phyloP scores from a whole-genome alignment of 805 yeast genomes.

The Spathaspora boniae region DNA sequence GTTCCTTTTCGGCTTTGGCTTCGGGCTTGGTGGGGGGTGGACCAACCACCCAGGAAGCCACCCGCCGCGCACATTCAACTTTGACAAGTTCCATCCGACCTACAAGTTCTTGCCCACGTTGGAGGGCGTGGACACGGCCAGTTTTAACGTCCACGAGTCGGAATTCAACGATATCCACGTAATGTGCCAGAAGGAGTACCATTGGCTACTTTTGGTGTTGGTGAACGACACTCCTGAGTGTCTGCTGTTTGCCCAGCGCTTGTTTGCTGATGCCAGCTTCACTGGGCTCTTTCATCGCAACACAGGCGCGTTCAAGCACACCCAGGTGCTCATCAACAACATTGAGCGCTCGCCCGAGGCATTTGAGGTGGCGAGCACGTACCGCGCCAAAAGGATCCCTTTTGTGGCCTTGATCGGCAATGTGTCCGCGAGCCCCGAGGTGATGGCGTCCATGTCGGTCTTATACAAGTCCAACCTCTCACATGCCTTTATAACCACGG shows the following conservation, averaged over 20 bases:
- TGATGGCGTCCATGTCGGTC: conserved; percentile 38
- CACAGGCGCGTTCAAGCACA: conserved; percentile 26
- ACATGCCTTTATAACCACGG: conserved; percentile 13
- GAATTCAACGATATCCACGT: conserved; percentile 31
- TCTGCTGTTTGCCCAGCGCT: conserved; percentile 13
- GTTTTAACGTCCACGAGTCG: conserved; percentile 12
- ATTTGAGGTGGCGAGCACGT: conserved; percentile 32
- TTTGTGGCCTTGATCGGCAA: conserved; percentile 37
- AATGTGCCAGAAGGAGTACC: conserved; percentile 22
- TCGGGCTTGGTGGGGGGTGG: neutral
- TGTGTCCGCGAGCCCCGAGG: conserved; percentile 30
- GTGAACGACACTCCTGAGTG: conserved; percentile 23
- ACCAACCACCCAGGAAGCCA: conserved; percentile 12
- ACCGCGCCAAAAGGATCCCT: conserved; percentile 28
- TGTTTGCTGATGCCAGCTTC: conserved; percentile 17
- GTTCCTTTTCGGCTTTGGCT: conserved; percentile 19
- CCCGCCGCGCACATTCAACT: conserved; percentile 26
- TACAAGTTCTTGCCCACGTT: conserved; percentile 11
- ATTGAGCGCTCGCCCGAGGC: conserved; percentile 33
- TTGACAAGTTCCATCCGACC: conserved; percentile 20
- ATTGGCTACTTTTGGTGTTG: conserved; percentile 33
- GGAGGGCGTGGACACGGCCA: conserved; percentile 4
- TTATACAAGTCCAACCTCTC: conserved; percentile 29
- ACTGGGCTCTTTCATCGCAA: conserved; percentile 23
- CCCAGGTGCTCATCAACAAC: conserved; percentile 28